Base-by-base conservation (phyloP, 257 asterid species). In the Eustoma russellianum region DNA sequence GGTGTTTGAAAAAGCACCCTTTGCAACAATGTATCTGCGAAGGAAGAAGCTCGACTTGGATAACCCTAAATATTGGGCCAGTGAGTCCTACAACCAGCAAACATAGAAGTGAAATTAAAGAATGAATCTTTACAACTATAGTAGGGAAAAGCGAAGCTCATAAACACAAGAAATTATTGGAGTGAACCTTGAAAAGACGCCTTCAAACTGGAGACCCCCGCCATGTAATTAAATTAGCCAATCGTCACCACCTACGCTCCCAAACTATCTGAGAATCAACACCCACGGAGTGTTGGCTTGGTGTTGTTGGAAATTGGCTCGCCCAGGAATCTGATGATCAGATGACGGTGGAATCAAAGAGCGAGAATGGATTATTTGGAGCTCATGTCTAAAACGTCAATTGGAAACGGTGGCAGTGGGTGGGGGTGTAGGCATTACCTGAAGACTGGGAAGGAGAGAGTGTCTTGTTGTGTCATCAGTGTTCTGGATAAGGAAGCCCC, bases 1-100 rank as follows among this genome's bases (percentile, higher is more conserved):
- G 71, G 47, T 38, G 43, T 58, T 61, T 68, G 17, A 74, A 64
- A 56, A 57, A 41, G 55, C 59, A 61, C 53, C 52, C 24, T 55
- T 53, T 59, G 53, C 46, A 49, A 56, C 43, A 67, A 50, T 43
- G 57, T 44, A 16, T 55, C 51, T 3, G 65, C 33, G 62, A 62
- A 3, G 55, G 73, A 45, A 53, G 73, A 47, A 60, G 51, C 71
- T 67, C 63, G 34, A 69, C 60, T 55, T 50, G 59, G 53, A 46
- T 57, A 30, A 53, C 57, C 41, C 70, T 62, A 65, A 59, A 30
- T 52, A 62, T 50, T 33, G 52, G 74, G 46, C 51, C 62, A 30
- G 53, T 51, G 56, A 66, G 14, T 54, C 77, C 88, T 83, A 53
- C 6, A 66, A 12, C 5, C 17, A 48, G 48, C 24, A 38, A 61